Evolutionary conservation across 768 basidiomycete genomes (phyloP).

Genomic region (Tulasnella sp.): DNA sequence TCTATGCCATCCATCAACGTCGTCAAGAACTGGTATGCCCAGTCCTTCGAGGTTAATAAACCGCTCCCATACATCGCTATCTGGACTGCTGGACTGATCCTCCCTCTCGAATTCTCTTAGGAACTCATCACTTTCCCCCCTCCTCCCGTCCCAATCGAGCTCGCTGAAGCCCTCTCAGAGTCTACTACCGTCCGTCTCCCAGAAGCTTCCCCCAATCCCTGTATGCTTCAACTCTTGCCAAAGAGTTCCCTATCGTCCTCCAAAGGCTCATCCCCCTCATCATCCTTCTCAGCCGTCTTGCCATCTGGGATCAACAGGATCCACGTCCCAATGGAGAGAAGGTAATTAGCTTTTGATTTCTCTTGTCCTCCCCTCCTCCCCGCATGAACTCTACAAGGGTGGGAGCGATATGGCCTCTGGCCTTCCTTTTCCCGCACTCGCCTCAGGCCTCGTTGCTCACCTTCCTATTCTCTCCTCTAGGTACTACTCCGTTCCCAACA

Average conservation of each 20-base stretch:
- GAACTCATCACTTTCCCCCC: conserved; percentile 85
- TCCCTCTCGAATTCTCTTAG: conserved; percentile 30
- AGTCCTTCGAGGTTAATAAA: conserved; percentile 81
- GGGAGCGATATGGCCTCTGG: conserved; percentile 8
- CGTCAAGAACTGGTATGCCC: conserved; percentile 98
- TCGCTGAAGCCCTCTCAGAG: conserved; percentile 37
- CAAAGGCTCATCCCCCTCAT: conserved; percentile 17
- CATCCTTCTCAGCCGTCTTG: neutral
- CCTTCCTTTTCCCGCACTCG: neutral
- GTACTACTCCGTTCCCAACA: conserved; percentile 30
- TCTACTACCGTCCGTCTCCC: conserved; percentile 45
- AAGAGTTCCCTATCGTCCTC: neutral
- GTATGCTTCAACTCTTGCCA: conserved; percentile 36
- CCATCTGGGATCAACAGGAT: conserved; percentile 31
- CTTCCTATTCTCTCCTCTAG: neutral
- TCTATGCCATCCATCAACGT: conserved; percentile 87
- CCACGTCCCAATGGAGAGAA: conserved; percentile 72
- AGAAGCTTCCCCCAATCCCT: conserved; percentile 71
- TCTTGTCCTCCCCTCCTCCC: neutral
- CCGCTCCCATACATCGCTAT: neutral
- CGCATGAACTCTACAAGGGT: neutral
- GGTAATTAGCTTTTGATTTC: conserved; percentile 30
- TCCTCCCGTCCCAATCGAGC: conserved; percentile 53
- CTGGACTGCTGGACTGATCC: neutral
- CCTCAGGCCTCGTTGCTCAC: conserved; percentile 8